A percentile compares a stretch with the other conserved stretches of the same genome.
Evolutionary conservation across 345 rosid species (phyloP).

Genomic region (Gossypium rotundifolium): DNA sequence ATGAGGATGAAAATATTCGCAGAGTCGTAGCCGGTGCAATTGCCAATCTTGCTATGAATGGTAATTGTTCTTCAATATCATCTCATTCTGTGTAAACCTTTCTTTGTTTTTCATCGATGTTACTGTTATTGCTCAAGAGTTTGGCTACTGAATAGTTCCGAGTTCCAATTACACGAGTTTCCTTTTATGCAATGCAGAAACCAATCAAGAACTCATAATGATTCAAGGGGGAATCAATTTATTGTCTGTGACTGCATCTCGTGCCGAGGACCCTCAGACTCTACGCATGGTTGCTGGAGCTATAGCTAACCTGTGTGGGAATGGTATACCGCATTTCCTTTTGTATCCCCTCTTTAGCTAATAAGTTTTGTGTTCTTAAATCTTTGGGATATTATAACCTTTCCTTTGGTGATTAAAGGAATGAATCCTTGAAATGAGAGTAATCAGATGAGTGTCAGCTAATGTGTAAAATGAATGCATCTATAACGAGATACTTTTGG

Average conservation of each 20-base stretch:
- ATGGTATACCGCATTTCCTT: slow-evolving; percentile 44
- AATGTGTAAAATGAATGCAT: background rate
- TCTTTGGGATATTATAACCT: background rate
- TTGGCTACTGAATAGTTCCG: slow-evolving; percentile 10
- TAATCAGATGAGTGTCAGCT: background rate
- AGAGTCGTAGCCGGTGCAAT: slow-evolving; percentile 98
- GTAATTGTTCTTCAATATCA: slow-evolving; percentile 31
- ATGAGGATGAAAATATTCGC: slow-evolving; percentile 83
- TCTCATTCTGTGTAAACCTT: background rate
- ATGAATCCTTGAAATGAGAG: background rate
- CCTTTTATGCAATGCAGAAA: slow-evolving; percentile 47
- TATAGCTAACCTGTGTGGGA: slow-evolving; percentile 94
- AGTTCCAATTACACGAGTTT: background rate
- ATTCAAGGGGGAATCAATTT: slow-evolving; percentile 86
- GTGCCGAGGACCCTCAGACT: slow-evolving; percentile 81
- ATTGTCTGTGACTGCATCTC: slow-evolving; percentile 72
- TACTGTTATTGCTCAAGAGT: background rate
- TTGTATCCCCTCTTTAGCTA: background rate
- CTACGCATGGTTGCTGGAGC: slow-evolving; percentile 99
- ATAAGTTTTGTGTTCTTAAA: background rate
- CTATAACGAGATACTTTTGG: slow-evolving; percentile 31
- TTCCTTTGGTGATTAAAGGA: background rate
- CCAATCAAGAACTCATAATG: slow-evolving; percentile 95
- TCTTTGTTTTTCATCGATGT: background rate
- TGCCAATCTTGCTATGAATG: slow-evolving; percentile 99